Evolutionary conservation across 73 alveolate species (phyloP).

Genomic region (Tetrahymena thermophila): DNA sequence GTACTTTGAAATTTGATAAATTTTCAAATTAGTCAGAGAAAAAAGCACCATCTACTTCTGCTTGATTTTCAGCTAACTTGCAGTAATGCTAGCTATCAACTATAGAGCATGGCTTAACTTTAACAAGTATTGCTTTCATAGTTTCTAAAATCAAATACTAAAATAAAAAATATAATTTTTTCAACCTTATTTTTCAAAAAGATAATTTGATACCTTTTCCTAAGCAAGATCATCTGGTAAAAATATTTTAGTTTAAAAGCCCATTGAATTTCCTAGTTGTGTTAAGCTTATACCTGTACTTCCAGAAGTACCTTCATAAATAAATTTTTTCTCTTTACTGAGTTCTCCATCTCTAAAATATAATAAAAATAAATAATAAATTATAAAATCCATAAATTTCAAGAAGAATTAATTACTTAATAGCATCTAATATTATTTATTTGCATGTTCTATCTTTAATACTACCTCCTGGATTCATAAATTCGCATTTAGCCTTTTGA

Average conservation of each 20-base stretch:
- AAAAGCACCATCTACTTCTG: constrained; percentile 55
- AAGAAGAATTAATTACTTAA: neutral
- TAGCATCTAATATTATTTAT: neutral
- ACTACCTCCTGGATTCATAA: constrained; percentile 69
- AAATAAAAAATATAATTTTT: neutral
- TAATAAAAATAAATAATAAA: neutral
- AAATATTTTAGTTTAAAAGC: constrained; percentile 6
- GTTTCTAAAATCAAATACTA: neutral
- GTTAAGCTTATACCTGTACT: constrained; percentile 39
- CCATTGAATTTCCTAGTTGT: constrained; percentile 16
- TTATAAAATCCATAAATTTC: neutral
- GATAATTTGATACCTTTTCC: neutral
- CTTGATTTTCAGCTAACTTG: constrained; percentile 15
- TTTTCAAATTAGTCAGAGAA: constrained; percentile 79
- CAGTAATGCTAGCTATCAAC: constrained; percentile 39
- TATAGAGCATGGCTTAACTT: constrained; percentile 29
- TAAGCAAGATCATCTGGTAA: constrained; percentile 18
- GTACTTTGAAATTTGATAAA: constrained; percentile 73
- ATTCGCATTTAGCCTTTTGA: constrained; percentile 54
- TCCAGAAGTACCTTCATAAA: constrained; percentile 8
- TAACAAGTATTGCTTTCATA: neutral
- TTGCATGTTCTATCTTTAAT: constrained; percentile 73
- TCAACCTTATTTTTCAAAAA: neutral
- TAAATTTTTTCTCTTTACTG: neutral
- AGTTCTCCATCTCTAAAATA: neutral